Evolutionary conservation across 1,284 basidiomycete genomes (phyloP).

Genomic region (Pseudomicrostroma phylloplanum): DNA sequence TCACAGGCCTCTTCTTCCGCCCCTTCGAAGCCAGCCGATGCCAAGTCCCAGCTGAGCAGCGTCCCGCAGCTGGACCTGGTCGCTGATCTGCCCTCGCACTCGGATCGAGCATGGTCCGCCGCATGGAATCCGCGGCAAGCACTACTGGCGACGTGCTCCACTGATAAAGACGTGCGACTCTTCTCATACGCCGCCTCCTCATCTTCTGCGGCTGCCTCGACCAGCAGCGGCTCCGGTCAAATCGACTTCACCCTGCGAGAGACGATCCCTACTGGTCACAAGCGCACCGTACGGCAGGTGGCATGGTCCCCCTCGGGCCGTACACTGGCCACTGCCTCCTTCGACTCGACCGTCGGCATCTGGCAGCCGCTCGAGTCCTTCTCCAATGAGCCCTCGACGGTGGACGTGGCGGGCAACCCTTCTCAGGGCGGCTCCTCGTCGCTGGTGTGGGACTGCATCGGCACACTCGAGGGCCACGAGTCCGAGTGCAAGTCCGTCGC

Average conservation of each 20-base stretch:
- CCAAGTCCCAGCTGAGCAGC: background rate
- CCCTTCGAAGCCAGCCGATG: background rate
- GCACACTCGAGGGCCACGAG: slow-evolving; percentile 88
- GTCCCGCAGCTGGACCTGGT: slow-evolving; percentile 1
- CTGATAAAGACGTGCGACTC: slow-evolving; percentile 83
- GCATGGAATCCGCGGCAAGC: slow-evolving; percentile 84
- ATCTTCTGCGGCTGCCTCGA: slow-evolving; percentile 5
- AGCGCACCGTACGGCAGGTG: slow-evolving; percentile 79
- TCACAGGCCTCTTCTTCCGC: too few species aligned
- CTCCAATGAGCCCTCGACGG: background rate
- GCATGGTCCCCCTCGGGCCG: slow-evolving; percentile 85
- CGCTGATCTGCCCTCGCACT: slow-evolving; percentile 18
- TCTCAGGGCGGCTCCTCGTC: background rate
- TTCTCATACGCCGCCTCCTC: slow-evolving; percentile 60
- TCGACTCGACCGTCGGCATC: slow-evolving; percentile 84
- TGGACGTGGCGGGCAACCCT: background rate
- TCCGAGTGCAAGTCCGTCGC: slow-evolving; percentile 93
- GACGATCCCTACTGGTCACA: slow-evolving; percentile 66
- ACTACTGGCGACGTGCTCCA: slow-evolving; percentile 83
- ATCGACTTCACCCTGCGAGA: slow-evolving; percentile 36
- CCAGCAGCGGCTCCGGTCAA: slow-evolving; percentile 20
- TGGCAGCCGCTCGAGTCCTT: slow-evolving; percentile 62
- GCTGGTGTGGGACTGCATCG: slow-evolving; percentile 68
- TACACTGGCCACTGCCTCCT: slow-evolving; percentile 87
- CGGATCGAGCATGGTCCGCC: slow-evolving; percentile 64